phyloP scores from a whole-genome alignment of 768 basidiomycete species.

The Rhodotorula diobovata region DNA sequence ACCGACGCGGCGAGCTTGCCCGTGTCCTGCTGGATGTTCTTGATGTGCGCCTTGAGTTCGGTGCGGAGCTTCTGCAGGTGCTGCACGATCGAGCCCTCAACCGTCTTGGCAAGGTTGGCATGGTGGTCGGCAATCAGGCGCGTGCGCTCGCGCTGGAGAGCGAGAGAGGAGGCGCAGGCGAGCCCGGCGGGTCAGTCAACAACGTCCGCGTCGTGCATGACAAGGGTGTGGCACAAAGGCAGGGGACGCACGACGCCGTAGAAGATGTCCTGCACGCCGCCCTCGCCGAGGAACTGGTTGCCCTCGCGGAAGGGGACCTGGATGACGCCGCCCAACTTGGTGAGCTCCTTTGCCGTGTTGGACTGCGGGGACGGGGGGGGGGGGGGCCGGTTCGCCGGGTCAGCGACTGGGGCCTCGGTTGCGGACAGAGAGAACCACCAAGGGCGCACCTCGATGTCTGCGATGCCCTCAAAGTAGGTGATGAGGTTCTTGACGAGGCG shows the following conservation, averaged over 20 bases:
- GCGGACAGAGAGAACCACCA: background rate
- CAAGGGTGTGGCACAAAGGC: too few relatives aligned
- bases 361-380: slow-evolving; percentile 47
- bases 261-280: slow-evolving; percentile 80
- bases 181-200: too few relatives aligned
- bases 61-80: slow-evolving; percentile 89
- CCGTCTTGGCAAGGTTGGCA: slow-evolving; percentile 89
- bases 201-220: too few relatives aligned
- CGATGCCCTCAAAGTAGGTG: slow-evolving; percentile 51
- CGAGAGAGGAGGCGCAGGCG: too few relatives aligned
- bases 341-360: slow-evolving; percentile 86
- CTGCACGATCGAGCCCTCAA: slow-evolving; percentile 95
- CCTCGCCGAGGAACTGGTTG: slow-evolving; percentile 97
- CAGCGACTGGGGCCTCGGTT: too few relatives aligned
- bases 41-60: slow-evolving; percentile 97
- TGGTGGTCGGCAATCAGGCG: slow-evolving; percentile 91
- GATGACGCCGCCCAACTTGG: slow-evolving; percentile 88
- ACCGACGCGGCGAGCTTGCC: slow-evolving; percentile 55
- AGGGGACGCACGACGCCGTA: slow-evolving; percentile 59
- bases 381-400: too few relatives aligned
- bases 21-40: slow-evolving; percentile 49
- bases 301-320: slow-evolving; percentile 80
- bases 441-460: slow-evolving; percentile 66
- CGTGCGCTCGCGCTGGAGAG: slow-evolving; percentile 67
- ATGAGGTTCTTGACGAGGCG: slow-evolving; percentile 43